phyloP scores from a whole-genome alignment of 2,329 filamentous ascomycete genomes.

The Sarocladium oryzae region DNA sequence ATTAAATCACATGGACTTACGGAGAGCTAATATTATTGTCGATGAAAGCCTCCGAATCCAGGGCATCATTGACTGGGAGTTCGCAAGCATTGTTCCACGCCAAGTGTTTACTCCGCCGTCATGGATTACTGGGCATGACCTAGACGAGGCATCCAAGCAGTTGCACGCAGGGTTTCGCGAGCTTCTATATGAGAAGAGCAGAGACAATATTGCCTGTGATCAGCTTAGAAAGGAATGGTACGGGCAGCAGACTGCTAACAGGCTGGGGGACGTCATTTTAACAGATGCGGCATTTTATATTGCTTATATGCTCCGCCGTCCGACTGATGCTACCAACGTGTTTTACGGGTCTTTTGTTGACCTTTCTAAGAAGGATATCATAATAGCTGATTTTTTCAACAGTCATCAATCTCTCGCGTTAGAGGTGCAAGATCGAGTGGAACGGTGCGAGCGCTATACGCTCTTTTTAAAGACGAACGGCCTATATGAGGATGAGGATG shows the following conservation, averaged over 20 bases:
- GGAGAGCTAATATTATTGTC: conserved; percentile 11
- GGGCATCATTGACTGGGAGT: conserved; percentile 13
- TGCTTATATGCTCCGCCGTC: conserved; percentile 14
- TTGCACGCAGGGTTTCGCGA: conserved; percentile 12
- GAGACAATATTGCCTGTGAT: background rate
- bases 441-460: conserved; percentile 16
- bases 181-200: conserved; percentile 13
- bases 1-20: conserved; percentile 11
- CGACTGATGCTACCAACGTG: conserved; percentile 11
- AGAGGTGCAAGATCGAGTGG: conserved; percentile 12
- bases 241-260: conserved; percentile 3
- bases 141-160: conserved; percentile 9
- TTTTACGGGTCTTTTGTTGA: conserved; percentile 13
- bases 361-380: conserved; percentile 10
- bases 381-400: conserved; percentile 14
- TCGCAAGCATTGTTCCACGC: conserved; percentile 6
- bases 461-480: conserved; percentile 15
- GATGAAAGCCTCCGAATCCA: conserved; percentile 10
- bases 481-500: conserved; percentile 12
- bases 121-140: conserved; percentile 11
- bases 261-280: background rate
- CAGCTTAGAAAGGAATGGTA: conserved; percentile 15
- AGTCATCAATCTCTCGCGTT: conserved; percentile 10
- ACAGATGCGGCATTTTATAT: conserved; percentile 13
- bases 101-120: conserved; percentile 9